Base-by-base conservation (phyloP, 2,329 filamentous ascomycete genomes). In the Talaromyces islandicus region DNA sequence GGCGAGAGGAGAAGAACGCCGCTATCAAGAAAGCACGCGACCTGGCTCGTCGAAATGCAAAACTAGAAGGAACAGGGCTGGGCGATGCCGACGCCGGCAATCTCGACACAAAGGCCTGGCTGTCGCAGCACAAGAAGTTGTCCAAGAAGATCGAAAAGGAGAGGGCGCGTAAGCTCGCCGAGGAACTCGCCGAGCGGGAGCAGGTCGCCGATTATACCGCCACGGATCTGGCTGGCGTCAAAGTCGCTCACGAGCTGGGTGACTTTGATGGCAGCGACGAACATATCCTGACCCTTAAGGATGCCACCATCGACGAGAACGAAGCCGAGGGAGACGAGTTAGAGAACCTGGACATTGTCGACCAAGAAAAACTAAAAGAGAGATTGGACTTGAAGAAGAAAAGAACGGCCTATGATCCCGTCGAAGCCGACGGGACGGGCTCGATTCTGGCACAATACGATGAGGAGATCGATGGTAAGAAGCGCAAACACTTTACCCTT, bases 241-340 rank as follows among this genome's bases (percentile, higher is more conserved):
- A 91, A 72, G 93, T 99, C 57, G 92, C 88, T 4, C 94, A 99
- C 72, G 91, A 96, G 71, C 76, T 92, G 61, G 85, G 85, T 4
- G 85, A 90, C 24, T 93, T 99, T 64, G 86, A 90, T 25, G 91
- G 91, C 57, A 81, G 70, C 2, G 87, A 90, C 61, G 92, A 96
- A 61, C 92, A 97, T 71, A 86, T 99, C 32, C 80, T 99, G 57
- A 97, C 93, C 0, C 83, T 99, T n/a, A 97, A 96, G 71, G 94
- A 99, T 75, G 85, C 89, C 0, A 91, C 90, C 0, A 91, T 99
- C 58, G 85, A 92, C 54, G 86, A 90, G 61, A 88, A 90, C 32
- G 90, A 93, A 60, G 92, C 91, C 29, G 89, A 92, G 61, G 93
- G 91, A 2, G 94, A 97, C 72, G 92, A 97, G 75, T 81, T 99